These are phyloP conservation scores for Microbotryum intermedium DNA, from an alignment of 1,284 basidiomycete species.

Conservation along the genomic window DNA sequence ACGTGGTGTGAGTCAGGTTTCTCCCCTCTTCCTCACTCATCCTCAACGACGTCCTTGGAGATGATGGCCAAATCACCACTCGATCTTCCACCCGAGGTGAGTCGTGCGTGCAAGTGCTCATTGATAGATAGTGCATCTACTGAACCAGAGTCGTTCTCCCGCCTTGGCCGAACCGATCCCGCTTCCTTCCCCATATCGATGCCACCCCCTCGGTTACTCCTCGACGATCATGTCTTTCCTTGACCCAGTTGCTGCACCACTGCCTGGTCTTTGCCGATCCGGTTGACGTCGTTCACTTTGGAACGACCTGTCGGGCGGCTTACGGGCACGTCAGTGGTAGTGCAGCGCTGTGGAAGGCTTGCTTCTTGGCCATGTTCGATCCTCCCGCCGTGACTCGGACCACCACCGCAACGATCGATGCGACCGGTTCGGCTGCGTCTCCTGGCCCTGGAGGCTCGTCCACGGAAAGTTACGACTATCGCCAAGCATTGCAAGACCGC, in stretches of 20 bases:
- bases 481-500: background rate
- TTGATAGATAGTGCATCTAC: too few relatives aligned
- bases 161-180: too few relatives aligned
- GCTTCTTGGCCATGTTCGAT: conserved; percentile 1
- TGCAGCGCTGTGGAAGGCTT: conserved; percentile 2
- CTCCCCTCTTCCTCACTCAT: too few relatives aligned
- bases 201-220: background rate
- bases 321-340: background rate
- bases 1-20: too few relatives aligned
- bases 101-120: background rate
- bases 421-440: background rate
- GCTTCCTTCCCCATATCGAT: too few relatives aligned
- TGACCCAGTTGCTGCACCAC: conserved; percentile 6
- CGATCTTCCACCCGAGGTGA: conserved; percentile 10
- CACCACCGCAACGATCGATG: background rate
- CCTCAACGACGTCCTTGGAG: too few relatives aligned
- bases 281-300: conserved; percentile 2
- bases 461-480: background rate
- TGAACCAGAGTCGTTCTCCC: too few relatives aligned
- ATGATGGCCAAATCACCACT: background rate
- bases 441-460: background rate
- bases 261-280: conserved; percentile 3
- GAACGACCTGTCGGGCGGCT: background rate
- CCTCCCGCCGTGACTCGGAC: background rate
- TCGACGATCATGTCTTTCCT: background rate